These are phyloP conservation scores for Eleusine indica DNA, from an alignment of 176 grass and related monocot species.

Conservation along the genomic window DNA sequence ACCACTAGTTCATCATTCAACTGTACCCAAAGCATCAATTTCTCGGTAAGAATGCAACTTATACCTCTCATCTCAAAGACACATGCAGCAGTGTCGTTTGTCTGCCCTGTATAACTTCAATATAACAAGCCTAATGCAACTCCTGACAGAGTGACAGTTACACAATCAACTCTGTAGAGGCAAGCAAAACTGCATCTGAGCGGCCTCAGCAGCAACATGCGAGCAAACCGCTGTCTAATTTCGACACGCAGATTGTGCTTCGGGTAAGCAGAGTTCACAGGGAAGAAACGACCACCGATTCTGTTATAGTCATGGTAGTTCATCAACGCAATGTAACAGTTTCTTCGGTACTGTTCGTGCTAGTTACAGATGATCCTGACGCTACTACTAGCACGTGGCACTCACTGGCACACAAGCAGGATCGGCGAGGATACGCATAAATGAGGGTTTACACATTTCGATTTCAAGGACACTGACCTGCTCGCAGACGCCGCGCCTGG, in stretches of 20 bases:
- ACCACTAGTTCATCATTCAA: background rate
- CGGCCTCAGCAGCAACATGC: background rate
- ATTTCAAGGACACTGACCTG: conserved; percentile 53
- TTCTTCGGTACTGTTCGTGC: background rate
- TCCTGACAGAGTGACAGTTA: background rate
- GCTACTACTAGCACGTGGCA: background rate
- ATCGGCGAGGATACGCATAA: background rate
- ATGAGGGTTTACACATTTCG: background rate
- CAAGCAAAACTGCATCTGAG: background rate
- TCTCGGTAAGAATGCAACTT: background rate
- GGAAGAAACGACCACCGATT: background rate
- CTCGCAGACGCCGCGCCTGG: conserved; percentile 79
- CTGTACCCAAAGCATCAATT: conserved; percentile 3
- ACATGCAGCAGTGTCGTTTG: background rate
- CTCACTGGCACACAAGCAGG: background rate
- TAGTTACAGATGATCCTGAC: background rate
- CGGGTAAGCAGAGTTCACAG: background rate
- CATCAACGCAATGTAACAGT: background rate
- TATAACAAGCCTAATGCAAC: background rate
- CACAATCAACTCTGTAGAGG: background rate
- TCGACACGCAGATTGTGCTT: background rate
- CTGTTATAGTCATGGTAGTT: background rate
- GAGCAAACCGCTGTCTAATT: background rate
- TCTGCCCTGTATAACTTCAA: background rate
- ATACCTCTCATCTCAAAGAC: background rate